Evolutionary conservation across 495 filamentous ascomycete genomes (phyloP), one percentile per base, ranked within the genome.

Genomic region (Neurospora tetraspora): DNA sequence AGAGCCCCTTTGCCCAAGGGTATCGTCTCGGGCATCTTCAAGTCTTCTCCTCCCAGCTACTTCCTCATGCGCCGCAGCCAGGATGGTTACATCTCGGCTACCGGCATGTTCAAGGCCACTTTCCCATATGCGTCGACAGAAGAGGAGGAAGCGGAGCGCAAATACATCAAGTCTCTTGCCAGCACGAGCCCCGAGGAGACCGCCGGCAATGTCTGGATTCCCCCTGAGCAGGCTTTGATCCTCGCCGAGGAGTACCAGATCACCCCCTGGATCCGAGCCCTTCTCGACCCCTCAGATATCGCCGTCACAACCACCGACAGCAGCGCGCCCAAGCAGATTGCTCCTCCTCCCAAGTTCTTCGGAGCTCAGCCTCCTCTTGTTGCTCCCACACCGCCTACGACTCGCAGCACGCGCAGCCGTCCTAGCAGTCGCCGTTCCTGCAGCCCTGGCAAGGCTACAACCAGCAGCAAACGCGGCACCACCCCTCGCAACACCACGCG

Each of bases 101-200:
- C 96, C 70, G 96, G 96, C 79, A 98, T 99, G 96, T 99, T 98
- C 87, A 99, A 98, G 83, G 96, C 96, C 71, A 93, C 95, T 7
- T 99, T 98, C 80, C 96, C 96, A 4, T 98, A 94, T 86, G 94
- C 96, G 16, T 90, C 91, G 72, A 82, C 87, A 39, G 88, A 89
- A 8, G 96, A 99, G 79, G 96, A 99, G 81, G 89, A 91, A 74
- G 84, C 83, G 9, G 96, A 99, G 85, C 91, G 94, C 74, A 92
- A 90, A 74, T 95, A 93, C 76, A 86, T 98, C 78, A 97, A 96
- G 81, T 85, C 84, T 12, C 89, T 95, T 27, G 82, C 88, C 39
- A 89, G 89, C 8, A 96, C 94, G 4, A 94, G 93, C 73, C 86
- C 87, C 70, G 93, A 98, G 75, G 96, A 99, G 83, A 94, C 96